Percentiles rank a stretch among this genome's conserved stretches.
Conservation (phyloP, 768 basidiomycete genomes). For the Kwoniella europaea region DNA sequence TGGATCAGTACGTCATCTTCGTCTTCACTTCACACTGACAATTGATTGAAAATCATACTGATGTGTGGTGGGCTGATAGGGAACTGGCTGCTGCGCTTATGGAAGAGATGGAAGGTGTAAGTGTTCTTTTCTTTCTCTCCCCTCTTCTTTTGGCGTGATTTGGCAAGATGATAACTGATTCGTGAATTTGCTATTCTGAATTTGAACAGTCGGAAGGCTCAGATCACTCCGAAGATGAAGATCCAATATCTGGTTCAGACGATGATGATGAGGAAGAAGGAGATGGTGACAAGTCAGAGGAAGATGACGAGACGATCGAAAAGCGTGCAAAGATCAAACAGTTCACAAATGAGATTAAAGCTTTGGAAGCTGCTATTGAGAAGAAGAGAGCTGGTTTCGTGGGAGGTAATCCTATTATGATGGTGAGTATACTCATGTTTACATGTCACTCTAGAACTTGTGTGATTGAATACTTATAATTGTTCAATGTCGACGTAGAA, state of each 20-base stretch:
- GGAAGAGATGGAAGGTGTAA: conserved; percentile 38
- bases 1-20: conserved; percentile 35
- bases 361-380: conserved; percentile 46
- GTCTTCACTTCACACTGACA: not conserved
- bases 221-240: conserved; percentile 35
- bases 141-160: not conserved
- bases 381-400: conserved; percentile 49
- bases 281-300: conserved; percentile 38
- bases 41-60: not conserved
- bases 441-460: not conserved
- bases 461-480: not conserved
- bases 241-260: conserved; percentile 39
- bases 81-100: conserved; percentile 46
- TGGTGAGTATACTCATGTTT: conserved; percentile 30
- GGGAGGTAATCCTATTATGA: conserved; percentile 51
- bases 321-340: conserved; percentile 51
- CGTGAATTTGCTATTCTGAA: not conserved
- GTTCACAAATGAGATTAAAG: conserved; percentile 50
- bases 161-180: not conserved
- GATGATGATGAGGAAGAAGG: conserved; percentile 48
- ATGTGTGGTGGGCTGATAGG: conserved; percentile 7
- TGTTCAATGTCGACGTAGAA: conserved; percentile 26
- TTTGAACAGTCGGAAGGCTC: conserved; percentile 23
- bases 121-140: not conserved
- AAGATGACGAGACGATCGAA: conserved; percentile 50